Percentiles rank a stretch among this genome's conserved stretches.
phyloP scores from a whole-genome alignment of 208 protist genomes.

The Acanthamoeba royreba region DNA sequence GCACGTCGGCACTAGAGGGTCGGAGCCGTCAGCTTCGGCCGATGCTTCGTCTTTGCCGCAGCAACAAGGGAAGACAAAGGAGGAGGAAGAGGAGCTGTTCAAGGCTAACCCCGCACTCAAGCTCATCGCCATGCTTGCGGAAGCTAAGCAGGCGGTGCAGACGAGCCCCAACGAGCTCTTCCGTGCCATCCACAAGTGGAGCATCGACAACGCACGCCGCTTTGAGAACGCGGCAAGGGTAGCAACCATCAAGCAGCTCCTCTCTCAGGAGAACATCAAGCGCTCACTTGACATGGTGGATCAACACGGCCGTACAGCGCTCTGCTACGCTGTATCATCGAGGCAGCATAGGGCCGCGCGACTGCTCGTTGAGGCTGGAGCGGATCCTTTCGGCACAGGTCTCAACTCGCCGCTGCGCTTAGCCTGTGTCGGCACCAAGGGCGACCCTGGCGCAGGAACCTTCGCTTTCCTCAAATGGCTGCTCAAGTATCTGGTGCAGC shows the following conservation, averaged over 20 bases:
- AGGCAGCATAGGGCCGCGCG: neutral
- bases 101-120: too few relatives aligned
- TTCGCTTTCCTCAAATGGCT: neutral
- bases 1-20: too few relatives aligned
- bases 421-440: neutral
- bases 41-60: too few relatives aligned
- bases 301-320: neutral
- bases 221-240: neutral
- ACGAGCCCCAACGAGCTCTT: neutral
- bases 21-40: too few relatives aligned
- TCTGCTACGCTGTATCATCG: neutral
- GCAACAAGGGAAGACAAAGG: too few relatives aligned
- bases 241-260: neutral
- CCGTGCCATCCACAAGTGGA: neutral
- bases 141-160: too few relatives aligned
- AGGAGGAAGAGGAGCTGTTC: too few relatives aligned
- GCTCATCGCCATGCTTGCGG: too few relatives aligned
- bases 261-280: neutral
- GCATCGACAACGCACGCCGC: neutral
- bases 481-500: neutral
- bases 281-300: neutral
- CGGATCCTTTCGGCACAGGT: neutral
- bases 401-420: neutral
- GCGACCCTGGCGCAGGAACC: neutral
- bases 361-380: neutral